Evolutionary conservation across 257 asterid species (phyloP), one percentile per base, ranked within the genome.

Genomic region (Scutellaria galericulata): DNA sequence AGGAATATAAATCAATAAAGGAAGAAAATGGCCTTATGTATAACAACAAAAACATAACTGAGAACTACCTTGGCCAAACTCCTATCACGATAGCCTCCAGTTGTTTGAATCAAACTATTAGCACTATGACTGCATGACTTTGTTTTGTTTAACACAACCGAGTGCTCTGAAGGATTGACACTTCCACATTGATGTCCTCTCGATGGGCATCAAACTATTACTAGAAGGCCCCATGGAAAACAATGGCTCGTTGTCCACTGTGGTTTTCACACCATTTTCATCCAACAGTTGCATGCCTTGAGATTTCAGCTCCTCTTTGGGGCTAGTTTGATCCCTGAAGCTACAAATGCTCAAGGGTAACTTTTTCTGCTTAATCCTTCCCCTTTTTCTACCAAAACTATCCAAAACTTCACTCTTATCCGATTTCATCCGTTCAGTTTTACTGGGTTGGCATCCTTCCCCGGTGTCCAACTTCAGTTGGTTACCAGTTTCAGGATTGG

Each of bases 341-440:
- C 82, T 88, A 82, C 96, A 88, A 75, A 90, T 85, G 83, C 98
- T 89, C 79, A 90, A 78, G 3, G 98, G 97, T 83, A 93, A 66
- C 62, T 86, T 90, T 75, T 90, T 90, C 87, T 89, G 98, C 85
- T 93, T 93, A 10, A 83, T 65, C 76, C 79, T 82, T 68, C 88
- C 92, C 78, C 82, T 87, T 86, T 89, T 93, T 75, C 64, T 83
- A 59, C 89, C 88, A 79, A 68, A 66, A 80, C 85, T 83, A 70
- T 90, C 88, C 77, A 72, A 52, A 9, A 66, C 61, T 68, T 81
- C 86, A 69, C 86, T 77, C 39, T 77, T 82, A 44, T 73, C 90
- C 83, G 72, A 41, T 58, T 83, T 87, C 61, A 64, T 64, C 57
- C 53, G 57, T 79, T 84, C 80, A 18, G 41, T 54, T 78, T 80